Conservation (phyloP, 2,329 filamentous ascomycete genomes). For the Cladophialophora exuberans region DNA sequence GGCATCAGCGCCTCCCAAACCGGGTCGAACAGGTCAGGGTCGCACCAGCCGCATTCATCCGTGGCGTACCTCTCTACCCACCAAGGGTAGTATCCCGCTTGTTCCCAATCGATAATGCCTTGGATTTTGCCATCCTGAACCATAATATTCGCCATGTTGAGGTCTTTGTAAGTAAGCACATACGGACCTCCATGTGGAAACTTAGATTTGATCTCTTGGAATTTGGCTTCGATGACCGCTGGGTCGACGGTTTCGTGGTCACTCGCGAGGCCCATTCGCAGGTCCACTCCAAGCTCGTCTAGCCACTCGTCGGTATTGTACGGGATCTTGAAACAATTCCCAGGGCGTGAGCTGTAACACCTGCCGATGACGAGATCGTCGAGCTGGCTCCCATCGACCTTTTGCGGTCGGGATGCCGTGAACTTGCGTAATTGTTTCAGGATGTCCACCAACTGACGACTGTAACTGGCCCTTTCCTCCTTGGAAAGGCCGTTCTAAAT, state of each 20-base stretch:
- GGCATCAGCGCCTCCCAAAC: too few species aligned
- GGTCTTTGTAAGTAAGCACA: constrained; percentile 35
- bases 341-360: background rate
- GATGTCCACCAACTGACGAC: background rate
- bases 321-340: constrained; percentile 5
- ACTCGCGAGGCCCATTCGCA: background rate
- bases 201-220: constrained; percentile 10
- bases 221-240: constrained; percentile 5
- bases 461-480: background rate
- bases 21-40: background rate
- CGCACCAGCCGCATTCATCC: background rate
- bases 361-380: background rate
- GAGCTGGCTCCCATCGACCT: constrained; percentile 12
- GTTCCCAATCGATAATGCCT: constrained; percentile 36
- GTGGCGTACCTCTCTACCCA: constrained; percentile 10
- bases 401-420: background rate
- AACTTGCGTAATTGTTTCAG: background rate
- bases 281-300: background rate
- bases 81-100: constrained; percentile 34
- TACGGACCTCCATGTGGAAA: constrained; percentile 34
- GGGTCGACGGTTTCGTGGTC: background rate
- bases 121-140: constrained; percentile 33
- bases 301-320: constrained; percentile 12
- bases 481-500: background rate
- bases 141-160: constrained; percentile 37